Base-by-base conservation (phyloP, 192 early-diverging fungal species). In the Rhizoclosmatium sp. region DNA sequence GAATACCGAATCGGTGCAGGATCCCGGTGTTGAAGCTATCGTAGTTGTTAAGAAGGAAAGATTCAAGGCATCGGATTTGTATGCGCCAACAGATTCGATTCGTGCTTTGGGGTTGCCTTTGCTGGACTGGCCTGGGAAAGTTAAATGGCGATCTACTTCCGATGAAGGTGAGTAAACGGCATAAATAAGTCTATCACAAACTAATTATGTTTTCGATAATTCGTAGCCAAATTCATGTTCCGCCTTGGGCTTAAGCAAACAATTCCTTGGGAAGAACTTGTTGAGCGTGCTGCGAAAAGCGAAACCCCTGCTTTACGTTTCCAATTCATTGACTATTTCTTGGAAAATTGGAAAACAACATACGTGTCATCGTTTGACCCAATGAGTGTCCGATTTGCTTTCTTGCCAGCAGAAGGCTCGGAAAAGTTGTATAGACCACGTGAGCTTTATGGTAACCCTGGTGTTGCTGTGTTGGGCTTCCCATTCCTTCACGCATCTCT, bases 261-360 rank as follows among this genome's bases (percentile, higher is more conserved):
- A 0, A 80, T 90, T 10, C 83, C 85, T 0, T 54, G 87, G 42
- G 77, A 70, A 12, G 82, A 81, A 21, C 72, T 89, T 7, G 31
- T 89, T 0, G 67, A 54, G 1, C 16, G 39, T 4, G 71, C 80
- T 48, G 79, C 84, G 41, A 70, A 70, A 21, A 44, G 75, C 5
- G 62, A 59, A 2, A 69, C 60, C 12, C 59, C 67, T 2, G 69
- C 45, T 4, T 39, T 46, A 39, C 91, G 91, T 23, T 78, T 66
- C 4, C 78, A 87, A 14, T 87, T 92, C 1, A 65, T 97, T 14
- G 75, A 75, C 1, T 95, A 95, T 81, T 89, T 97, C 59, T 72
- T 93, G 5, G 92, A 93, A 9, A 85, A 95, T 65, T 90, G 86
- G 69, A 87, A 92, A 65, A 76, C 79, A 0, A 74, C 84, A 31